phyloP scores from a whole-genome alignment of 345 rosid species.

The Citrus medica region DNA sequence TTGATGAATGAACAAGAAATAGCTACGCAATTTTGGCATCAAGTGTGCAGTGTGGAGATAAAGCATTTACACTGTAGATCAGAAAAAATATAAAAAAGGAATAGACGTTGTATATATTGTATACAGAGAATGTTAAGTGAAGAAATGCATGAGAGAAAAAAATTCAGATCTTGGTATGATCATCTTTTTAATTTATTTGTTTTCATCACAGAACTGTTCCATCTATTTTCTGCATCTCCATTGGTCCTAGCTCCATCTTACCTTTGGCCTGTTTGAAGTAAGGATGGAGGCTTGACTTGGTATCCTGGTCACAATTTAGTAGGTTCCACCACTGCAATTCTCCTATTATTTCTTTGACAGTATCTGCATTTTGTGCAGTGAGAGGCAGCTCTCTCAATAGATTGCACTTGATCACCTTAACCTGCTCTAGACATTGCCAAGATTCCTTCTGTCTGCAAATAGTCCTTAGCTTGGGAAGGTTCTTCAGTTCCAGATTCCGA shows the following conservation, averaged over 20 bases:
- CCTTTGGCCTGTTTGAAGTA: neutral
- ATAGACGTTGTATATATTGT: neutral
- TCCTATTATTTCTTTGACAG: constrained; percentile 29
- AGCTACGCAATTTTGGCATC: no score
- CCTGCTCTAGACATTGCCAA: constrained; percentile 25
- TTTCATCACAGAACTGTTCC: no score
- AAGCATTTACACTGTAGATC: neutral
- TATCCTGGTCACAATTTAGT: constrained; percentile 16
- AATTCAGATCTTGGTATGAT: neutral
- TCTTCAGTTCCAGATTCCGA: constrained; percentile 22
- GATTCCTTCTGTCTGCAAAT: constrained; percentile 15
- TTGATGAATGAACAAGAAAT: neutral
- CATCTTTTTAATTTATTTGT: no score
- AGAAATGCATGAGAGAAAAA: neutral
- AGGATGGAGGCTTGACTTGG: constrained; percentile 3
- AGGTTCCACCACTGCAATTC: constrained; percentile 36
- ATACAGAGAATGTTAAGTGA: neutral
- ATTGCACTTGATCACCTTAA: constrained; percentile 32
- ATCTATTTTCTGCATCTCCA: no score
- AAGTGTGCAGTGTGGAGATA: neutral
- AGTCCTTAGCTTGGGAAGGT: constrained; percentile 26
- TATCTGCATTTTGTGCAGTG: constrained; percentile 2
- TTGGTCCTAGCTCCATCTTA: no score
- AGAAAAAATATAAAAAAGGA: neutral
- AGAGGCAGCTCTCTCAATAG: constrained; percentile 26